A percentile compares a stretch with the other conserved stretches of the same genome.
These are phyloP conservation scores for Saccharomycopsis guyanensis DNA, from an alignment of 805 yeast genomes.

Conservation along the genomic window DNA sequence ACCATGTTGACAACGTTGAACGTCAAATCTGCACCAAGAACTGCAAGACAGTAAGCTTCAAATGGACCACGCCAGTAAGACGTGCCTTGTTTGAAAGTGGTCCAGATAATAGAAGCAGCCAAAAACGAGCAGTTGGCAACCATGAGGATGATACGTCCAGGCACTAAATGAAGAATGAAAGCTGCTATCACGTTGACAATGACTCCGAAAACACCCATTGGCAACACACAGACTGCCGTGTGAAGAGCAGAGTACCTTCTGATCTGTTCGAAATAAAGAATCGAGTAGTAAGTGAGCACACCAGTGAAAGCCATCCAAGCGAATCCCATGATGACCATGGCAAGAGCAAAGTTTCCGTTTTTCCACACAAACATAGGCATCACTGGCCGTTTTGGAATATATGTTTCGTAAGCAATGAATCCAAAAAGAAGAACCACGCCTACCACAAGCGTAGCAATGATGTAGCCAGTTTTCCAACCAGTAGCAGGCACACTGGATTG, in stretches of 20 bases:
- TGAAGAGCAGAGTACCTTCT: constrained; percentile 32
- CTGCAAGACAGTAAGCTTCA: constrained; percentile 34
- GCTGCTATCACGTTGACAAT: constrained; percentile 40
- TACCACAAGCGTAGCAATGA: constrained; percentile 35
- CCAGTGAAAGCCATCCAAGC: constrained; percentile 40
- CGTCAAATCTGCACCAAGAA: constrained; percentile 40
- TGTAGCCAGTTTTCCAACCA: constrained; percentile 41
- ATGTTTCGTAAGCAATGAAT: constrained; percentile 33
- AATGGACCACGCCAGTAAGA: constrained; percentile 40
- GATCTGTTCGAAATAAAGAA: constrained; percentile 37
- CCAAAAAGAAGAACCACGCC: constrained; percentile 30
- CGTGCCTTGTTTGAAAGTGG: constrained; percentile 30
- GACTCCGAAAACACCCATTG: constrained; percentile 37
- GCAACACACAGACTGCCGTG: constrained; percentile 37
- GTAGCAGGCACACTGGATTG: constrained; percentile 34
- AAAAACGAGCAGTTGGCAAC: constrained; percentile 32
- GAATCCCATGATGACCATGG: constrained; percentile 32
- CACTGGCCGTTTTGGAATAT: constrained; percentile 35
- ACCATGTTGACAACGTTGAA: constrained; percentile 40
- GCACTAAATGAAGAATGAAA: constrained; percentile 36
- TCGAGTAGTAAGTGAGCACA: constrained; percentile 31
- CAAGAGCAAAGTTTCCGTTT: constrained; percentile 31
- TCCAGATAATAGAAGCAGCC: constrained; percentile 35
- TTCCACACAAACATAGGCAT: constrained; percentile 41
- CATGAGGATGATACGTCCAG: constrained; percentile 33